A percentile compares a stretch with the other conserved stretches of the same genome.
Conservation (phyloP, 1,284 basidiomycete species). For the Fomitopsis betulina region DNA sequence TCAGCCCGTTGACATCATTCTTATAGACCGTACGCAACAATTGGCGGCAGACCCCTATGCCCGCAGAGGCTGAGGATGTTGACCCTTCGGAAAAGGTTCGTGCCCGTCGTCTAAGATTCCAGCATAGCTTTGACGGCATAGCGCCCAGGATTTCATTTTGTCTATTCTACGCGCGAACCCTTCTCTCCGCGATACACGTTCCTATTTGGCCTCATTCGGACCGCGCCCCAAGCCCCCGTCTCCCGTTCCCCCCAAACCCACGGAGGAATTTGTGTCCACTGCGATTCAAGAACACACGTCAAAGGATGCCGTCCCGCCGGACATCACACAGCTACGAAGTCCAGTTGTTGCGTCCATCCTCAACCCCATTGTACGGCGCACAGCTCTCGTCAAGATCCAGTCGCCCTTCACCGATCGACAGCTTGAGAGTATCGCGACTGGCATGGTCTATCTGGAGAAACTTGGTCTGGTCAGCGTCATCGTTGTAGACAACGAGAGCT, state of each 20-base stretch:
- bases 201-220: slow-evolving; percentile 87
- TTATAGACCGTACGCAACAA: slow-evolving; percentile 42
- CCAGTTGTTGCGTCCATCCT: slow-evolving; percentile 80
- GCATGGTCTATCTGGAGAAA: slow-evolving; percentile 93
- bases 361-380: slow-evolving; percentile 77
- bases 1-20: slow-evolving; percentile 1
- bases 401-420: slow-evolving; percentile 96
- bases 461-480: slow-evolving; percentile 94
- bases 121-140: slow-evolving; percentile 2
- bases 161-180: slow-evolving; percentile 94
- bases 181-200: slow-evolving; percentile 85
- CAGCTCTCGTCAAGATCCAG: slow-evolving; percentile 95
- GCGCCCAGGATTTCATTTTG: slow-evolving; percentile 86
- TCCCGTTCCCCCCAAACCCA: slow-evolving; percentile 16
- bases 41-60: slow-evolving; percentile 31
- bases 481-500: slow-evolving; percentile 87
- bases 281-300: slow-evolving; percentile 14
- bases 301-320: slow-evolving; percentile 20
- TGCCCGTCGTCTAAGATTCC: neutral
- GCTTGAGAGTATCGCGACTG: slow-evolving; percentile 89
- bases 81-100: slow-evolving; percentile 48
- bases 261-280: slow-evolving; percentile 7
- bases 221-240: slow-evolving; percentile 34
- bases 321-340: slow-evolving; percentile 35
- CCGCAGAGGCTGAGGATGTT: slow-evolving; percentile 39